These are phyloP conservation scores for Xylariaceae sp. DNA, from an alignment of 2,329 filamentous ascomycete species.

Conservation along the genomic window DNA sequence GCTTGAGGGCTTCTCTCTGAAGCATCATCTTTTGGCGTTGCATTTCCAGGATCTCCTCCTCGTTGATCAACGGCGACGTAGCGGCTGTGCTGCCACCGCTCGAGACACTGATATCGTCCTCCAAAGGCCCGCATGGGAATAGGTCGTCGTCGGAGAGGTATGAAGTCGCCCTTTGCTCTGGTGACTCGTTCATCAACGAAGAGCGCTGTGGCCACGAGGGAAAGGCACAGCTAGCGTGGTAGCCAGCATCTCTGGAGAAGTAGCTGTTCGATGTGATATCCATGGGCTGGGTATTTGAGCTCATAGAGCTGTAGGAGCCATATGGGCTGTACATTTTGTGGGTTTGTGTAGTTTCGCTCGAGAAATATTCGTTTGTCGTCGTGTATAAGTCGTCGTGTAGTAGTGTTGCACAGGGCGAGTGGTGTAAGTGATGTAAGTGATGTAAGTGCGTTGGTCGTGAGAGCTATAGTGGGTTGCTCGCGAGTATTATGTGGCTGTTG, in stretches of 20 bases:
- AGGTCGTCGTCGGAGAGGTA: constrained; percentile 65
- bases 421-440: background rate
- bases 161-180: constrained; percentile 46
- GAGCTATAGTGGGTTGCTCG: constrained; percentile 1
- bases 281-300: constrained; percentile 32
- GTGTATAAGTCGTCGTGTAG: constrained; percentile 6
- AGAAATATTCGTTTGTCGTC: constrained; percentile 5
- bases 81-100: constrained; percentile 42
- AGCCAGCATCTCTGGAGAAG: constrained; percentile 25
- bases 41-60: constrained; percentile 49
- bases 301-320: constrained; percentile 38
- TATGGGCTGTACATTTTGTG: constrained; percentile 33
- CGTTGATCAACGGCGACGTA: constrained; percentile 40
- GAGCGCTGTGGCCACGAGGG: constrained; percentile 43
- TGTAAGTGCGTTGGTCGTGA: background rate
- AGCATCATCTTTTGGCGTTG: constrained; percentile 50
- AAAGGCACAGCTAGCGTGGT: constrained; percentile 39
- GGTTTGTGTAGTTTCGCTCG: constrained; percentile 1
- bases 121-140: constrained; percentile 49
- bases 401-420: background rate
- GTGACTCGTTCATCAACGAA: constrained; percentile 30
- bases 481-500: constrained; percentile 15
- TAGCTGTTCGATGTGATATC: constrained; percentile 33
- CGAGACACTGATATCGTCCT: constrained; percentile 50
- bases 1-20: constrained; percentile 52